These are phyloP conservation scores for Cornus kousa DNA, from an alignment of 148 eudicot species.

Conservation along the genomic window DNA sequence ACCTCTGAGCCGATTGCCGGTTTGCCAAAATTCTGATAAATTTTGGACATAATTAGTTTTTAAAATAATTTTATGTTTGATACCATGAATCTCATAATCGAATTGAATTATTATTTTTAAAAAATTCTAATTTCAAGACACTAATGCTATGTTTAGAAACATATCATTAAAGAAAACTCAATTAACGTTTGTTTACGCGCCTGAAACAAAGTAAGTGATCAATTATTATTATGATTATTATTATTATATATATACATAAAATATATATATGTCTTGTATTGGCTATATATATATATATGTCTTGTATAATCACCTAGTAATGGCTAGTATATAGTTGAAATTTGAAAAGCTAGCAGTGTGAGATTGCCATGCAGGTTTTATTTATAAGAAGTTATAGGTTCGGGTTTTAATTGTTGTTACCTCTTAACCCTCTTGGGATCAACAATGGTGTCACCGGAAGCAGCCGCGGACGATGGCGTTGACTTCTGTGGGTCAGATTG, in stretches of 20 bases:
- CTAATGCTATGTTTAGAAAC: no score
- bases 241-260: no score
- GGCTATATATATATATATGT: no score
- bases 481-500: slow-evolving; percentile 24
- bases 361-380: no score
- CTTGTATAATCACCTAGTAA: no score
- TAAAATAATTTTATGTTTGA: not conserved
- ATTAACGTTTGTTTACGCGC: no score
- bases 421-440: slow-evolving; percentile 93
- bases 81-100: not conserved
- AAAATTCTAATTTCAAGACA: not conserved
- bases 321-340: no score
- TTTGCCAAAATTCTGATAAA: slow-evolving; percentile 76
- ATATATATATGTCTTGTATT: no score
- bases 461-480: slow-evolving; percentile 24
- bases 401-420: slow-evolving; percentile 37
- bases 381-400: slow-evolving; percentile 14
- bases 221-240: no score
- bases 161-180: no score
- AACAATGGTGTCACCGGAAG: slow-evolving; percentile 26
- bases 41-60: not conserved
- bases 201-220: no score
- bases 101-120: not conserved
- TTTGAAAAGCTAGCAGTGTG: no score
- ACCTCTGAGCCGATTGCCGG: slow-evolving; percentile 96